Conservation (phyloP, 306 rosid genomes). For the Dryas alaskensis region DNA sequence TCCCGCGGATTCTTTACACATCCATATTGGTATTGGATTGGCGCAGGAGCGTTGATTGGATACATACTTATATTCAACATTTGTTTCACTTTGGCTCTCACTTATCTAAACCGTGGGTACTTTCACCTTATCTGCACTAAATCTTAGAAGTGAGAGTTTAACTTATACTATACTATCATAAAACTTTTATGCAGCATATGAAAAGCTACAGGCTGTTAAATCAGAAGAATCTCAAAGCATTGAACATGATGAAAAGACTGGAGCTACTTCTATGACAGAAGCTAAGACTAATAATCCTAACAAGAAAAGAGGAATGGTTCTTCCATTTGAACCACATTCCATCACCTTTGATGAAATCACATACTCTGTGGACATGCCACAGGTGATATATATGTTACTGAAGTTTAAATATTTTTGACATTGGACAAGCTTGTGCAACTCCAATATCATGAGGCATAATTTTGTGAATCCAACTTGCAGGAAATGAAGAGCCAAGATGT, state of each 20-base stretch:
- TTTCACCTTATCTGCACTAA: slow-evolving; percentile 4
- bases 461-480: slow-evolving; percentile 5
- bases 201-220: slow-evolving; percentile 28
- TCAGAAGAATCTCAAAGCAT: slow-evolving; percentile 28
- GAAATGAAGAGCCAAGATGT: slow-evolving; percentile 26
- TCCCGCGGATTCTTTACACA: slow-evolving; percentile 48
- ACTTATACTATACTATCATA: neutral
- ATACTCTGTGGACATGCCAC: slow-evolving; percentile 29
- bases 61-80: slow-evolving; percentile 38
- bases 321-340: slow-evolving; percentile 26
- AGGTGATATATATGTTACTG: slow-evolving; percentile 7
- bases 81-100: slow-evolving; percentile 37
- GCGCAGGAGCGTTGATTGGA: slow-evolving; percentile 17
- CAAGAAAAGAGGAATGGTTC: slow-evolving; percentile 26
- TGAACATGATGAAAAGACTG: neutral
- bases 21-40: slow-evolving; percentile 27
- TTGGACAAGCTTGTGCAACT: neutral
- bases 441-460: neutral
- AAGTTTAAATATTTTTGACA: neutral
- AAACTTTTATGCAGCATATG: slow-evolving; percentile 18
- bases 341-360: slow-evolving; percentile 28
- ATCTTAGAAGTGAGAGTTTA: neutral
- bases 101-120: slow-evolving; percentile 46
- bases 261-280: neutral
- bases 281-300: neutral